These are phyloP conservation scores for Cryoendolithus antarcticus DNA, from an alignment of 2,329 filamentous ascomycete species.

Conservation along the genomic window DNA sequence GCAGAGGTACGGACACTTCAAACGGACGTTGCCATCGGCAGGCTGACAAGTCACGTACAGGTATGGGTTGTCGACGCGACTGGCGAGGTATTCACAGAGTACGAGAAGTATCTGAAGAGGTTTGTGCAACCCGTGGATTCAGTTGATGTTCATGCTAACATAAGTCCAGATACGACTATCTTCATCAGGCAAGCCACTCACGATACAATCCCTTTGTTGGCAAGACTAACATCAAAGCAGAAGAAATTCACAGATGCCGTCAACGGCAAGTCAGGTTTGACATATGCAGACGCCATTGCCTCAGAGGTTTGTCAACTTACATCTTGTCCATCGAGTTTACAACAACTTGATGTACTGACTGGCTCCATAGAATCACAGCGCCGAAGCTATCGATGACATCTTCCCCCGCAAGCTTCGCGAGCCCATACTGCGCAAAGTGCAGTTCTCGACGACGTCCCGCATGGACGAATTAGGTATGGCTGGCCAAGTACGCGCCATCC, in stretches of 20 bases:
- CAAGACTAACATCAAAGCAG: conserved; percentile 30
- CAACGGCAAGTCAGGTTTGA: conserved; percentile 80
- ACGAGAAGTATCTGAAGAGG: conserved; percentile 79
- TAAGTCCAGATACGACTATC: conserved; percentile 67
- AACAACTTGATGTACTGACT: conserved; percentile 10
- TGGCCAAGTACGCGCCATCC: neutral
- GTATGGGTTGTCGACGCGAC: conserved; percentile 88
- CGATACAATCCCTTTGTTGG: conserved; percentile 5
- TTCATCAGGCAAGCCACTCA: conserved; percentile 57
- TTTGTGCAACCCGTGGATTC: conserved; percentile 32
- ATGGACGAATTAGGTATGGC: conserved; percentile 65
- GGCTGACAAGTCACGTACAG: conserved; percentile 36
- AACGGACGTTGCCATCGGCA: conserved; percentile 4
- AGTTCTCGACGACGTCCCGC: conserved; percentile 78
- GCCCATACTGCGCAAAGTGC: conserved; percentile 78
- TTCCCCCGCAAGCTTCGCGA: conserved; percentile 88
- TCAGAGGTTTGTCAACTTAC: conserved; percentile 21
- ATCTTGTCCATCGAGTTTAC: neutral
- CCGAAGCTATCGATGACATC: conserved; percentile 76
- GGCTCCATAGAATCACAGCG: conserved; percentile 44
- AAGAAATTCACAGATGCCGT: conserved; percentile 91
- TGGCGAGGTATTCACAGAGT: conserved; percentile 76
- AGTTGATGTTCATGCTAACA: conserved; percentile 9
- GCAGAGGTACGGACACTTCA: conserved; percentile 50
- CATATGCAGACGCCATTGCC: conserved; percentile 74